A percentile compares a stretch with the other conserved stretches of the same genome.
phyloP scores from a whole-genome alignment of 2,329 filamentous ascomycete species.

The Ophiostoma himal-ulmi region DNA sequence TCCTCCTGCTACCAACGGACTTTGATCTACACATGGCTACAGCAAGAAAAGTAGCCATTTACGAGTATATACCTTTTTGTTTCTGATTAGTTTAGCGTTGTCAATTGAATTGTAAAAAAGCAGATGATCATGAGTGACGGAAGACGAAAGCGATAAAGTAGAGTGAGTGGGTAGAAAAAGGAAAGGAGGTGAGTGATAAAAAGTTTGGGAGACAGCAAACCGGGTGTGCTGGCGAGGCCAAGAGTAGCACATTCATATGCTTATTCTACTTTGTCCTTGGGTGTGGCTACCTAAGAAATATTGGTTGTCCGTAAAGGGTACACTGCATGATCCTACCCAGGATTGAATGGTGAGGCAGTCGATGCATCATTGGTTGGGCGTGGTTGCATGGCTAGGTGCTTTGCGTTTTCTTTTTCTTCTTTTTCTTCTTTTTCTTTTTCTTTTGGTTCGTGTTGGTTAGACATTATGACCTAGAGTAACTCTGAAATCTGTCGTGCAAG shows the following conservation, averaged over 20 bases:
- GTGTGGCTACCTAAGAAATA: background rate
- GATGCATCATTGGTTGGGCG: background rate
- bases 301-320: background rate
- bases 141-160: background rate
- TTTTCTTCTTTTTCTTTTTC: background rate
- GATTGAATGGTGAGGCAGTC: too few species aligned
- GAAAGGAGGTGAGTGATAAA: too few species aligned
- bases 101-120: background rate
- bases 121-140: background rate
- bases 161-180: too few species aligned
- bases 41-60: conserved; percentile 12
- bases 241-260: background rate
- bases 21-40: background rate
- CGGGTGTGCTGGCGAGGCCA: background rate
- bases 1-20: background rate
- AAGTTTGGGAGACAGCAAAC: background rate
- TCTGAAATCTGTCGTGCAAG: background rate
- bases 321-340: too few species aligned
- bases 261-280: background rate
- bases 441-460: background rate
- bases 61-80: conserved; percentile 13
- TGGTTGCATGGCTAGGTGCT: background rate
- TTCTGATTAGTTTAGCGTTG: conserved; percentile 9
- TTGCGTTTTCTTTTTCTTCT: background rate
- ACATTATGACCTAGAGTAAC: background rate